Evolutionary conservation across 495 filamentous ascomycete species (phyloP), one percentile per base, ranked within the genome.

Genomic region (Sphaerosporella brunnea): DNA sequence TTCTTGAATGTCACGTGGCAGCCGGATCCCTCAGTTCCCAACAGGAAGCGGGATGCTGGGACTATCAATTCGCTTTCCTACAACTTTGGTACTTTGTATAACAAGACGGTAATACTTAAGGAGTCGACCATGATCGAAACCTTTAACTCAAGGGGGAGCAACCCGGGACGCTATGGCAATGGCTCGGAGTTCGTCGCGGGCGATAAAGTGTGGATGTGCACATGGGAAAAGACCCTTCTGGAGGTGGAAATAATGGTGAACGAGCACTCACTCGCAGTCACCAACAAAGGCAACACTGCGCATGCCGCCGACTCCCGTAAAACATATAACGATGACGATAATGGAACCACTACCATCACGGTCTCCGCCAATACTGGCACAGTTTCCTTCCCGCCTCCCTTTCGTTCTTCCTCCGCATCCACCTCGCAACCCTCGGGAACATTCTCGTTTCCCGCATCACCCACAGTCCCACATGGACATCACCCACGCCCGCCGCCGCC

Each of bases 221-320:
- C 49, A 25, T 59, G 56, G 56, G 56, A 59, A 23, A 59, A 59
- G 39, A 54, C 56, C 1, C 51, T 59, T 1, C 36, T 59, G 3
- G 55, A 59, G 20, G 51, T 59, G 8, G 55, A 59, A 20, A 25
- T 59, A 7, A 45, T 51, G 4, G 45, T 52, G 16, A 40, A 48
- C 42, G 38, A 51, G 11, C 25, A 38, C 10, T 51, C 39, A 34
- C 30, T 43, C 15, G 48, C 52, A 23, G 26, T 36, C n/a, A 23
- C 11, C 16, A 36, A 48, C 4, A 23, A 36, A 45, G 34, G 24
- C 36, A 8, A 36, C 19, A 11, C 1, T 26, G 2, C 40, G 8
- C 11, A n/a, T n/a, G n/a, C n/a, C n/a, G n/a, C n/a, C n/a, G n/a
- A n/a, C n/a, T n/a, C n/a, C n/a, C n/a, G n/a, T n/a, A n/a, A n/a